Percentiles rank a stretch among this genome's conserved stretches.
Evolutionary conservation across 2,329 filamentous ascomycete genomes (phyloP).

Genomic region (Cladophialophora bantiana): DNA sequence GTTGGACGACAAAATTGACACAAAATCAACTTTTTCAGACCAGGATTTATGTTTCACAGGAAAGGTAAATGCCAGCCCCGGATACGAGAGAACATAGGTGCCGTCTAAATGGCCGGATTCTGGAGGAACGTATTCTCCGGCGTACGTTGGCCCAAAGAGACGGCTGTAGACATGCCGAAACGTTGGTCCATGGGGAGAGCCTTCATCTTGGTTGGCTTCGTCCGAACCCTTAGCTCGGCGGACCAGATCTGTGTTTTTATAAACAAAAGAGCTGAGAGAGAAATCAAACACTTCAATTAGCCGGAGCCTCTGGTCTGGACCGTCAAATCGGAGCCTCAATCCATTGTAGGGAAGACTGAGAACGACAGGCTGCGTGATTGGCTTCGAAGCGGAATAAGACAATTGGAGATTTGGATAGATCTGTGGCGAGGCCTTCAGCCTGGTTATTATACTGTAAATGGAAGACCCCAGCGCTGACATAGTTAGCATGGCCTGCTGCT

Average conservation of each 20-base stretch:
- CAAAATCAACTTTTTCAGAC: conserved; percentile 77
- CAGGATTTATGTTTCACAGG: conserved; percentile 76
- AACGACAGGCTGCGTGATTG: conserved; percentile 76
- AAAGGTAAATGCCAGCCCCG: conserved; percentile 92
- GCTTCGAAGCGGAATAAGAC: conserved; percentile 76
- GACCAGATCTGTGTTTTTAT: conserved; percentile 80
- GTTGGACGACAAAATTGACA: conserved; percentile 81
- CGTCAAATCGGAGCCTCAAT: conserved; percentile 89
- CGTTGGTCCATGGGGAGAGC: conserved; percentile 66
- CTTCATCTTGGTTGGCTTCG: conserved; percentile 45
- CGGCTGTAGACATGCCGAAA: conserved; percentile 92
- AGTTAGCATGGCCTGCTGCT: conserved; percentile 3
- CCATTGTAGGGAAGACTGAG: conserved; percentile 84
- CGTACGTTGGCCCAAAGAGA: conserved; percentile 91
- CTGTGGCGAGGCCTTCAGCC: conserved; percentile 85
- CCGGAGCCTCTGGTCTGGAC: conserved; percentile 86
- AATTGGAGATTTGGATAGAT: conserved; percentile 84
- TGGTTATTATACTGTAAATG: conserved; percentile 85
- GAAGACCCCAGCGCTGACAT: conserved; percentile 81
- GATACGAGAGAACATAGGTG: conserved; percentile 90
- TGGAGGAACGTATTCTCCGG: conserved; percentile 85
- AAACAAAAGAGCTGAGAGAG: conserved; percentile 79
- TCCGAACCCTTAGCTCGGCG: conserved; percentile 60
- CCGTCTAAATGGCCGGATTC: conserved; percentile 64
- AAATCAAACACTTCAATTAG: conserved; percentile 93